Base-by-base conservation (phyloP, 192 early-diverging fungal genomes). In the Backusella liffmaniae region DNA sequence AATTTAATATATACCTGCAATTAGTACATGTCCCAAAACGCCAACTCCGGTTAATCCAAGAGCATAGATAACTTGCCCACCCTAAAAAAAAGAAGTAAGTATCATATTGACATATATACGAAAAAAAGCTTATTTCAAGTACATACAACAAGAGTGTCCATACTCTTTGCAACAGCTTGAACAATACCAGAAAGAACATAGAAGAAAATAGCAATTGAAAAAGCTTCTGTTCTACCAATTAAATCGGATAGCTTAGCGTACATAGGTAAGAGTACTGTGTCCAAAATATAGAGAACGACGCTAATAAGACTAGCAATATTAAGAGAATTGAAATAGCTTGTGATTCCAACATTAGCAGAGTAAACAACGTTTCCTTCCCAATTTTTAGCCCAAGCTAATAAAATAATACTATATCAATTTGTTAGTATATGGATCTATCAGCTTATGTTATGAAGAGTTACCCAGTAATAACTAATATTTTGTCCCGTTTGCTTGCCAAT, bases 61-160 rank as follows among this genome's bases (percentile, higher is more conserved):
- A n/a, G 71, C 32, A 72, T 78, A 73, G 9, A 78, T 67, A 66
- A 73, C 65, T 73, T 78, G 77, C 6, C 37, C 77, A 36, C 74
- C 74, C 74, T 75, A 66, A 66, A 18, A 10, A 10, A 26, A 10
- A 56, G n/a, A 7, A 8, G 5, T 59, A 62, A 29, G 56, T 29
- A 29, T 29, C 1, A 29, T 62, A 53, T 6, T 44, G 12, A 37
- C 12, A 39, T 35, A 62, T 16, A 56, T 56, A 18, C 13, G 32
- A 73, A 34, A 73, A 73, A 36, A 23, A 21, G 23, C 3, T 12
- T 59, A 26, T 59, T n/a, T 59, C 26, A 41, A 41, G 34, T 30
- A 37, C 29, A n/a, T 78, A 78, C 59, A 59, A 73, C 23, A 62
- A 39, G 15, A 12, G 39, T 67, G 53, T 44, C 36, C 49, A 65